phyloP scores from a whole-genome alignment of 805 yeast genomes.

The Candida chilensis region DNA sequence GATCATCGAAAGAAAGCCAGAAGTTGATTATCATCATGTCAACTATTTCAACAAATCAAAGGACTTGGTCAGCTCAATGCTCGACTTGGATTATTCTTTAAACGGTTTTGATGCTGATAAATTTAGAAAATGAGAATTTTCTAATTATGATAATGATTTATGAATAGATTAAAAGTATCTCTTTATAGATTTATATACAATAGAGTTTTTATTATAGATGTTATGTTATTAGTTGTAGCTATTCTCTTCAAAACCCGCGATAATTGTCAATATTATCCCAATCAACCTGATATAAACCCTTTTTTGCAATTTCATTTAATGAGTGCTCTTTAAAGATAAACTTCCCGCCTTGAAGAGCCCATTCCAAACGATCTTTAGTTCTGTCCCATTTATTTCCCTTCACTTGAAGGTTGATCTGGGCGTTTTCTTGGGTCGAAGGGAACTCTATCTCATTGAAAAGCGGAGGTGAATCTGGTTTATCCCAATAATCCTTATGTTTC shows the following conservation, averaged over 20 bases:
- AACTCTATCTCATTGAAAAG: constrained; percentile 54
- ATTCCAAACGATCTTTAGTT: constrained; percentile 29
- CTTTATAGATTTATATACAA: constrained; percentile 1
- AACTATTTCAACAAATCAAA: constrained; percentile 4
- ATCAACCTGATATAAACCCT: constrained; percentile 18
- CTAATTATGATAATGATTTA: constrained; percentile 3
- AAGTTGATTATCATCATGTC: constrained; percentile 5
- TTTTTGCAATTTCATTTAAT: constrained; percentile 24
- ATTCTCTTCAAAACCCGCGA: constrained; percentile 3
- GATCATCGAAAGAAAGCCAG: constrained; percentile 11
- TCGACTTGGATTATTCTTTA: neutral
- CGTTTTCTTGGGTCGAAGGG: constrained; percentile 45
- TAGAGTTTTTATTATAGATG: neutral
- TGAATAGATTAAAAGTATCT: constrained; percentile 5
- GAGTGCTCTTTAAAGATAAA: constrained; percentile 35
- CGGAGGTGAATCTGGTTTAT: constrained; percentile 39
- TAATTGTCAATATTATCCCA: constrained; percentile 4
- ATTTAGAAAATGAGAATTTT: constrained; percentile 4
- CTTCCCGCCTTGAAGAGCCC: constrained; percentile 29
- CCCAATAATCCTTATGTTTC: constrained; percentile 14
- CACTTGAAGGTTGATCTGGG: constrained; percentile 18
- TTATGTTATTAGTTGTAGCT: constrained; percentile 2
- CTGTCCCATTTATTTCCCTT: constrained; percentile 13
- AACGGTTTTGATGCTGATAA: constrained; percentile 1
- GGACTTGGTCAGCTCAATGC: constrained; percentile 3